Percentiles rank a stretch among this genome's conserved stretches.
Evolutionary conservation across 2,329 filamentous ascomycete genomes (phyloP).

Genomic region (Talaromyces sp.): DNA sequence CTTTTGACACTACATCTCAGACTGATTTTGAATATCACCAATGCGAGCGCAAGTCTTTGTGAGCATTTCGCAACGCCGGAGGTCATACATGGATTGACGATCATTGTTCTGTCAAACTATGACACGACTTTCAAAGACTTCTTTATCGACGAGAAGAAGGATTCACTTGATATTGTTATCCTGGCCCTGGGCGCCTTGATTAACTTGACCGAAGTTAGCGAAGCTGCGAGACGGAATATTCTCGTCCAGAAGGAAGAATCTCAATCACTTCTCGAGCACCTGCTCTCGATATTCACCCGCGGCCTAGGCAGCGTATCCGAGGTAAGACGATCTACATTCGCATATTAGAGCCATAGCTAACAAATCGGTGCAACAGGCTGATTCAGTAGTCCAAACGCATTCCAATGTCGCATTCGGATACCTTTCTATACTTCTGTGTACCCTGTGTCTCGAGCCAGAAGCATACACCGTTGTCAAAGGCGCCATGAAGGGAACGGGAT

Average conservation of each 20-base stretch:
- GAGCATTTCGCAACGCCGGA: slow-evolving; percentile 59
- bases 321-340: slow-evolving; percentile 51
- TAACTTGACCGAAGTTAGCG: slow-evolving; percentile 79
- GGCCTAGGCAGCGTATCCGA: slow-evolving; percentile 65
- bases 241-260: slow-evolving; percentile 39
- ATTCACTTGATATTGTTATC: slow-evolving; percentile 69
- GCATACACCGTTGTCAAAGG: slow-evolving; percentile 46
- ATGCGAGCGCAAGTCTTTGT: slow-evolving; percentile 71
- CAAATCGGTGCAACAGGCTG: slow-evolving; percentile 39
- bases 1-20: slow-evolving; percentile 55
- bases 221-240: slow-evolving; percentile 56
- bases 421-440: slow-evolving; percentile 78
- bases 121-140: slow-evolving; percentile 30
- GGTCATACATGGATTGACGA: slow-evolving; percentile 39
- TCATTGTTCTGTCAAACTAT: slow-evolving; percentile 37
- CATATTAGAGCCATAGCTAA: neutral
- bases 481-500: slow-evolving; percentile 47
- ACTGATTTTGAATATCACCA: slow-evolving; percentile 80
- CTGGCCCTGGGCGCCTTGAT: slow-evolving; percentile 79
- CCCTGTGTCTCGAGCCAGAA: slow-evolving; percentile 63
- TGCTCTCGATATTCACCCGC: slow-evolving; percentile 67
- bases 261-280: slow-evolving; percentile 53
- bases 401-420: slow-evolving; percentile 84
- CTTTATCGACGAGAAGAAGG: slow-evolving; percentile 45
- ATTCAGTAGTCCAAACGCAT: slow-evolving; percentile 66